A percentile compares a stretch with the other conserved stretches of the same genome.
These are phyloP conservation scores for Macrolepiota albuminosa DNA, from an alignment of 768 basidiomycete genomes.

Conservation along the genomic window DNA sequence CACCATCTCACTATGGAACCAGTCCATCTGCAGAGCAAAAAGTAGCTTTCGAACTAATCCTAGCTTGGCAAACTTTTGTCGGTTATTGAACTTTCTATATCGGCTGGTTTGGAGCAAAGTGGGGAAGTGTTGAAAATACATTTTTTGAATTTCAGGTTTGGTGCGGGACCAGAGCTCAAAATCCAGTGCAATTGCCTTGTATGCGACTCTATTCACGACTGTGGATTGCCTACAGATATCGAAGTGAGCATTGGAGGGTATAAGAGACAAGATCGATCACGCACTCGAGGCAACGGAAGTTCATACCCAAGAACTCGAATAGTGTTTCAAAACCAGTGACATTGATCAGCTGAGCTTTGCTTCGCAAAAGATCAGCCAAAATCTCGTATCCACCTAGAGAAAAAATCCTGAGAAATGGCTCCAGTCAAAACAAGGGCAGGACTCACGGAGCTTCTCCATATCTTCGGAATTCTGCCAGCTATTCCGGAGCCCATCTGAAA, in stretches of 20 bases:
- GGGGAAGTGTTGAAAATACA: slow-evolving; percentile 78
- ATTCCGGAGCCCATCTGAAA: slow-evolving; percentile 74
- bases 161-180: slow-evolving; percentile 87
- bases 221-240: slow-evolving; percentile 59
- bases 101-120: slow-evolving; percentile 70
- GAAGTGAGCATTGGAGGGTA: neutral
- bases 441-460: slow-evolving; percentile 82
- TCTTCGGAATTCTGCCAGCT: slow-evolving; percentile 95
- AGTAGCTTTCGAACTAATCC: slow-evolving; percentile 69
- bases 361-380: slow-evolving; percentile 65
- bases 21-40: slow-evolving; percentile 77
- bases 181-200: slow-evolving; percentile 79
- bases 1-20: slow-evolving; percentile 57
- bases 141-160: slow-evolving; percentile 64
- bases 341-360: slow-evolving; percentile 72
- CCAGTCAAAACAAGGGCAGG: neutral
- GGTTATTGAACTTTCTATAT: slow-evolving; percentile 73
- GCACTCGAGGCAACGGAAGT: slow-evolving; percentile 77
- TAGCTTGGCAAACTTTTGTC: slow-evolving; percentile 67
- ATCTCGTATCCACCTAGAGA: slow-evolving; percentile 81
- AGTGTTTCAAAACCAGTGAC: slow-evolving; percentile 77
- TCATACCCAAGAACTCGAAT: slow-evolving; percentile 83
- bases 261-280: slow-evolving; percentile 17
- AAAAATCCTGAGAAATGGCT: neutral
- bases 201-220: slow-evolving; percentile 77